Evolutionary conservation across 164 flowering plant species (phyloP), one percentile per base, ranked within the genome.

Genomic region (Piper longum): DNA sequence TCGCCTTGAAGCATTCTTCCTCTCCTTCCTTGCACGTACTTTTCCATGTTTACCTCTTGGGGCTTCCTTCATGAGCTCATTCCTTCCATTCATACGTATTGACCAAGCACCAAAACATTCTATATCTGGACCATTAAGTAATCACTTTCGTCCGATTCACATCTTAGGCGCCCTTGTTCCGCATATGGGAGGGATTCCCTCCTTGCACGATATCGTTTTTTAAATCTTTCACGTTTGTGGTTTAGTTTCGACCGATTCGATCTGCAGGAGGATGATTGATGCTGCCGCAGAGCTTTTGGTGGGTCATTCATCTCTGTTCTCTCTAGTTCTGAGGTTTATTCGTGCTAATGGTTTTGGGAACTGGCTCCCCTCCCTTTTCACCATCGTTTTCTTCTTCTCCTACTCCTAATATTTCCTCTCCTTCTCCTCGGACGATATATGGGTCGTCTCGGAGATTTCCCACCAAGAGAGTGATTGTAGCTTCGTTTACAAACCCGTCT

Each of bases 281-380:
- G 12, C 64, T 13, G 65, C 67, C 18, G 73, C 74, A 11, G 41
- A 67, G 39, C 44, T 70, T 3, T 69, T 74, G 73, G 62, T 26
- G 36, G 36, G 36, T 26, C 36, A 57, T 41, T 71, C 71, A 69
- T 74, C 70, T 19, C 36, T 72, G 14, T 17, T 67, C 66, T 73
- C 69, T 62, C 52, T 72, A 7, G 4, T 68, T 52, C 8, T 63
- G 5, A 61, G 61, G 54, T 63, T 57, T 16, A 8, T 70, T 41
- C 67, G 40, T 39, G 26, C 62, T 36, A 52, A 41, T 66, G 5
- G 58, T 40, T 55, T 61, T 76, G 74, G 70, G 73, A 14, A 18
- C 66, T 6, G 41, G 61, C 52, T 65, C 71, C 41, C 57, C 40
- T 11, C 57, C 73, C 43, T 61, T 72, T 43, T 12, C 59, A 1